Conservation (phyloP, 257 asterid genomes). For the Anisodus acutangulus region DNA sequence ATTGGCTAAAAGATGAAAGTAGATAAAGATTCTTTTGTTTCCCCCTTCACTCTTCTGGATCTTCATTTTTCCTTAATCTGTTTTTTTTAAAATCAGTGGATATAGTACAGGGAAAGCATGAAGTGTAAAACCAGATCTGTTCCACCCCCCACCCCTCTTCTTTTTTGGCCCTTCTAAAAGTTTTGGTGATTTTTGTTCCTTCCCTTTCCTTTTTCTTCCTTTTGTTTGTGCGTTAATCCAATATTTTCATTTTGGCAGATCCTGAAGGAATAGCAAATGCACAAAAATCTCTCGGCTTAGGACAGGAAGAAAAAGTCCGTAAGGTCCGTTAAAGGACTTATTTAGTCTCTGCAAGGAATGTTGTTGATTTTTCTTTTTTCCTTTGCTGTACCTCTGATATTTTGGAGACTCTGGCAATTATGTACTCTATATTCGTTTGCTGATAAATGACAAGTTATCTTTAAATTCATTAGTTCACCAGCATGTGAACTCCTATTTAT, state of each 20-base stretch:
- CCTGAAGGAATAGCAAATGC: constrained; percentile 91
- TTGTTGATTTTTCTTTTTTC: constrained; percentile 18
- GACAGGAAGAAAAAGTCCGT: constrained; percentile 83
- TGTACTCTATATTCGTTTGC: neutral
- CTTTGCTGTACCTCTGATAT: constrained; percentile 17
- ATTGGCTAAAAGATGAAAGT: neutral
- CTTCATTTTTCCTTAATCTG: neutral
- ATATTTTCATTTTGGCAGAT: constrained; percentile 59
- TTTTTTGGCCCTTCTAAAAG: neutral
- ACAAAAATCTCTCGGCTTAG: constrained; percentile 91
- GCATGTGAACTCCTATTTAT: constrained; percentile 27
- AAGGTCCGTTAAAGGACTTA: constrained; percentile 59
- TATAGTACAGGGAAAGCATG: neutral
- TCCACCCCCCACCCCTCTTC: neutral
- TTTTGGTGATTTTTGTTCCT: constrained; percentile 41
- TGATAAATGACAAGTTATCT: constrained; percentile 7
- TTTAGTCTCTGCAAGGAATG: neutral
- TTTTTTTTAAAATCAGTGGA: neutral
- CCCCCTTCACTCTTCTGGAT: neutral
- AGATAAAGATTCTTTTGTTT: neutral
- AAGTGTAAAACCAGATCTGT: neutral
- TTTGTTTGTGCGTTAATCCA: neutral
- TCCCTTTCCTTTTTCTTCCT: neutral
- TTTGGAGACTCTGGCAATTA: neutral
- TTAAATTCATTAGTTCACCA: neutral